Evolutionary conservation across 805 yeast genomes (phyloP), one percentile per base, ranked within the genome.

Genomic region (Pichia exigua): DNA sequence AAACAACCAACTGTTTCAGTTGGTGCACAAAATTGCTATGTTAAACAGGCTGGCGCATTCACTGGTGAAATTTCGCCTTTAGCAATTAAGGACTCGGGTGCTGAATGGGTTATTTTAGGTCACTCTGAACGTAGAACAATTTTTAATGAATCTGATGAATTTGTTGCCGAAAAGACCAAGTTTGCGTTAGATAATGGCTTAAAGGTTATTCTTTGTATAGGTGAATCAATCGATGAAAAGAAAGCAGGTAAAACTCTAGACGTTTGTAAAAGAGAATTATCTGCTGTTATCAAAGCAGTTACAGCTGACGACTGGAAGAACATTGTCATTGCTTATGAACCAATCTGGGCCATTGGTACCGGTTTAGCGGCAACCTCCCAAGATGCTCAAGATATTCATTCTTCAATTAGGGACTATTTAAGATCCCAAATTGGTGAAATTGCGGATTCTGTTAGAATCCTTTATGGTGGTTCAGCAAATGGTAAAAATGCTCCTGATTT

Each of bases 331-430:
- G 99, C 99, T 66, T 94, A 94, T 77, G 99, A 94, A 78, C 99
- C 99, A 65, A 96, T 94, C 62, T 94, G 99, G 99, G 99, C 99
- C 65, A 94, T 94, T 65, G 99, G 99, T 72, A 91, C 98, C 63
- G 99, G 99, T 69, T 82, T 94, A 68, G 97, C 98, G 65, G 98
- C 99, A 57, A 94, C 99, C 63, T 90, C 99, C 62, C 87, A 86
- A 61, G 99, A 94, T 70, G 99, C 99, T 62, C 97, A 94, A 78
- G 89, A 84, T 61, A 88, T 94, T 66, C 99, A 94, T 78, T 79
- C 80, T 69, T 79, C 78, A 62, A 88, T 94, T 75, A 87, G 99
- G 80, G 79, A 74, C 57, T 90, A 79, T 80, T 80, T 94, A 71
- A 76, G 81, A 62, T 74, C 78, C 65, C 81, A 85, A 71, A 80